Percentiles rank a stretch among this genome's conserved stretches.
Evolutionary conservation across 306 rosid genomes (phyloP).

Genomic region (Cucurbita moschata): DNA sequence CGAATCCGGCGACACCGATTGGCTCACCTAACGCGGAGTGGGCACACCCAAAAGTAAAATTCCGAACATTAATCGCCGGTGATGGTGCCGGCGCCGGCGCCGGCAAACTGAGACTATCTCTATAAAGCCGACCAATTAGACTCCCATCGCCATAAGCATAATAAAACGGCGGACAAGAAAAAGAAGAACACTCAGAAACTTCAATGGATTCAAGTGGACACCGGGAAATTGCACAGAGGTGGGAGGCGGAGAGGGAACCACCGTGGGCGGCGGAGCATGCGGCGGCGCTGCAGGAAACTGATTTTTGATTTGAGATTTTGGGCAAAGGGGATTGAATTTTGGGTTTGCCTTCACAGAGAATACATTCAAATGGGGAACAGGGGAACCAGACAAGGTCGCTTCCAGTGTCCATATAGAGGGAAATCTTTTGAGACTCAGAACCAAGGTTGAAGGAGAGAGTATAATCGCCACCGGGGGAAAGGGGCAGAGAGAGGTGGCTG

Average conservation of each 20-base stretch:
- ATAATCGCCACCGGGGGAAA: slow-evolving; percentile 80
- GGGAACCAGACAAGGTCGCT: slow-evolving; percentile 97
- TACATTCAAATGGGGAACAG: slow-evolving; percentile 76
- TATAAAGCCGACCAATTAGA: slow-evolving; percentile 50
- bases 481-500: slow-evolving; percentile 59
- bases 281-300: slow-evolving; percentile 47
- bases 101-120: slow-evolving; percentile 29
- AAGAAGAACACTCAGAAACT: slow-evolving; percentile 46
- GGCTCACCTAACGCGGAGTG: slow-evolving; percentile 83
- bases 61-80: slow-evolving; percentile 32
- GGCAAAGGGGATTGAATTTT: slow-evolving; percentile 26
- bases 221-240: slow-evolving; percentile 71
- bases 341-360: slow-evolving; percentile 77
- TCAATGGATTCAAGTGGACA: slow-evolving; percentile 71
- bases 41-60: slow-evolving; percentile 87
- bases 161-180: slow-evolving; percentile 68
- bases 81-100: slow-evolving; percentile 36
- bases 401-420: slow-evolving; percentile 94
- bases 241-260: slow-evolving; percentile 27
- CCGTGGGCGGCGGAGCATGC: slow-evolving; percentile 69
- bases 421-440: slow-evolving; percentile 38
- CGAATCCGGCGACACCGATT: slow-evolving; percentile 86
- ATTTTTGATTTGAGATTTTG: slow-evolving; percentile 20
- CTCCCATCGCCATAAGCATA: slow-evolving; percentile 90
- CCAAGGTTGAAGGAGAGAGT: slow-evolving; percentile 56